Evolutionary conservation across 257 asterid genomes (phyloP).

Genomic region (Capsicum chinense): DNA sequence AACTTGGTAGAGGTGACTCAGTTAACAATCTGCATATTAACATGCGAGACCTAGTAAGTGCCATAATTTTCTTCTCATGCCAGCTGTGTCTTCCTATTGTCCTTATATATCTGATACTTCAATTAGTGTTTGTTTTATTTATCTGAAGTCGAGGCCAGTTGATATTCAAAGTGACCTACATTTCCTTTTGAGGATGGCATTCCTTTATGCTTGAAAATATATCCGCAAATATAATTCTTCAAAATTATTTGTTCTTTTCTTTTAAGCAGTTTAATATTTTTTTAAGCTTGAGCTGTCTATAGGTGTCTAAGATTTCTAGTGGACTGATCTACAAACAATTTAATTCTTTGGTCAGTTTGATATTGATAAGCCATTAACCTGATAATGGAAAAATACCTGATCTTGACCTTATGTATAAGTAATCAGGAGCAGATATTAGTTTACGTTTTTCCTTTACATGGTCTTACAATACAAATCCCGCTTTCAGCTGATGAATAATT

Average conservation of each 20-base stretch:
- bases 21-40: no score
- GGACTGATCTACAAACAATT: neutral
- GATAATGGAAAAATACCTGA: conserved; percentile 10
- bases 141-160: no score
- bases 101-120: no score
- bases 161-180: no score
- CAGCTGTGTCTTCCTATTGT: no score
- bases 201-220: no score
- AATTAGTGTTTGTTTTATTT: no score
- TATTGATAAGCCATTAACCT: neutral
- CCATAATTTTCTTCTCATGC: no score
- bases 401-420: neutral
- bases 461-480: neutral
- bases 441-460: neutral
- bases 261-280: neutral
- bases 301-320: conserved; percentile 1
- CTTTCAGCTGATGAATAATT: conserved; percentile 33
- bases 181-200: no score
- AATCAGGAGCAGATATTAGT: neutral
- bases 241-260: neutral
- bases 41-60: no score
- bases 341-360: neutral
- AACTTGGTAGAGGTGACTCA: no score
- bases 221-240: neutral
- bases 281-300: neutral